Evolutionary conservation across 1,284 basidiomycete genomes (phyloP).

Genomic region (Leucocoprinus gongylophorus): DNA sequence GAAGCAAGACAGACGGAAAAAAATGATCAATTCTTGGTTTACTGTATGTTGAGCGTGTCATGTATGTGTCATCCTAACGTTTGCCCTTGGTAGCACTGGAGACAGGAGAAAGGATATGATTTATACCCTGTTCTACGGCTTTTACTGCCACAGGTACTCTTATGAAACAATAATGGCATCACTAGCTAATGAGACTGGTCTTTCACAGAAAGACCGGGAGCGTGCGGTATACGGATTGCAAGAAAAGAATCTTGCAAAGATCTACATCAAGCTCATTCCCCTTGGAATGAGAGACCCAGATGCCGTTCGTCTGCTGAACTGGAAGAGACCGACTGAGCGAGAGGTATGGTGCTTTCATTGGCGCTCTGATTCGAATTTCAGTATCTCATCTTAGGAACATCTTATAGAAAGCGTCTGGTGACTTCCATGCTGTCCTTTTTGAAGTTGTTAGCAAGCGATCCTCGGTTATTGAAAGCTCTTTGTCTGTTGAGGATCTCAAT

Average conservation of each 20-base stretch:
- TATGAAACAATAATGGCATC: neutral
- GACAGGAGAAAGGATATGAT: slow-evolving; percentile 64
- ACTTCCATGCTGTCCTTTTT: slow-evolving; percentile 80
- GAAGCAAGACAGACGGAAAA: slow-evolving; percentile 62
- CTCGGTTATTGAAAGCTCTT: slow-evolving; percentile 67
- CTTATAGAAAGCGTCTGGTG: slow-evolving; percentile 67
- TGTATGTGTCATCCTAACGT: neutral
- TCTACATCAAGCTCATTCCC: slow-evolving; percentile 83
- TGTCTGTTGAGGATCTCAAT: slow-evolving; percentile 80
- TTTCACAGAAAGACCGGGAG: slow-evolving; percentile 77
- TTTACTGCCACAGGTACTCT: slow-evolving; percentile 63
- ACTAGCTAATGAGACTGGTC: neutral
- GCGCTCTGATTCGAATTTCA: slow-evolving; percentile 1
- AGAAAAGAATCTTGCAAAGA: slow-evolving; percentile 86
- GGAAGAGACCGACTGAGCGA: slow-evolving; percentile 79
- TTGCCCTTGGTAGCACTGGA: slow-evolving; percentile 54
- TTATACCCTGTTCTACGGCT: slow-evolving; percentile 71
- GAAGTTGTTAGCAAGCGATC: slow-evolving; percentile 82
- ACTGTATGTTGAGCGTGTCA: slow-evolving; percentile 42
- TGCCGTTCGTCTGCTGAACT: slow-evolving; percentile 74
- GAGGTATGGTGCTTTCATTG: slow-evolving; percentile 38
- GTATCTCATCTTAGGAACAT: neutral
- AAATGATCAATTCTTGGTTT: slow-evolving; percentile 63
- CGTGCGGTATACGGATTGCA: slow-evolving; percentile 87
- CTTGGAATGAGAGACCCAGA: slow-evolving; percentile 72